These are phyloP conservation scores for Achlya hypogyna DNA, from an alignment of 352 stramenopile genomes.

Conservation along the genomic window DNA sequence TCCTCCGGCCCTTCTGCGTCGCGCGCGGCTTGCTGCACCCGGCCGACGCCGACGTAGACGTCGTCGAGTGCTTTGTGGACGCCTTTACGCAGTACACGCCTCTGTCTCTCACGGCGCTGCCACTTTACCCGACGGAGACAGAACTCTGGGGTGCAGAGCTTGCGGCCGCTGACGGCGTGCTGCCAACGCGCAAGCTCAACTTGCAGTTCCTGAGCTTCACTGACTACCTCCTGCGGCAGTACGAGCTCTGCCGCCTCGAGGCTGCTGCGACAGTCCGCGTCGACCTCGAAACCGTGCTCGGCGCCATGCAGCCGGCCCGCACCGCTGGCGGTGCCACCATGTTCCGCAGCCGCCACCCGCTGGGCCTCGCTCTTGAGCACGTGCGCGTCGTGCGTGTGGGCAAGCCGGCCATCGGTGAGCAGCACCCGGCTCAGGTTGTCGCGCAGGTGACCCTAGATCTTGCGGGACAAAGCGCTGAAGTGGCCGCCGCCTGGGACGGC, in stretches of 20 bases:
- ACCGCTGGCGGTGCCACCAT: conserved; percentile 25
- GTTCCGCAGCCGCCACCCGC: conserved; percentile 27
- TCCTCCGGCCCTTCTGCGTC: conserved; percentile 32
- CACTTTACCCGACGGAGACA: conserved; percentile 78
- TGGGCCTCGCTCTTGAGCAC: conserved; percentile 26
- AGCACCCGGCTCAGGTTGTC: conserved; percentile 66
- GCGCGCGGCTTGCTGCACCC: conserved; percentile 40
- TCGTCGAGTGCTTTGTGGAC: conserved; percentile 50
- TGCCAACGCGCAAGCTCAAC: conserved; percentile 92
- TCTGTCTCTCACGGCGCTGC: conserved; percentile 15
- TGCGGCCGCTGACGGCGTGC: conserved; percentile 33
- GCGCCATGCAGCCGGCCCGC: conserved; percentile 44
- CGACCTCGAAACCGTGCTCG: conserved; percentile 84
- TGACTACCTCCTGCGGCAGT: conserved; percentile 92
- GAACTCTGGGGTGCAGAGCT: conserved; percentile 70
- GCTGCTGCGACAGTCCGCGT: conserved; percentile 73
- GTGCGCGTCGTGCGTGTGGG: conserved; percentile 73
- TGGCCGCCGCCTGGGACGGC: conserved; percentile 74
- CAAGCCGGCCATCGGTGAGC: conserved; percentile 87
- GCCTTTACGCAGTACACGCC: conserved; percentile 38
- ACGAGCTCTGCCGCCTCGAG: conserved; percentile 87
- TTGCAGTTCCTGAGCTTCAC: conserved; percentile 91
- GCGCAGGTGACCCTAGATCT: conserved; percentile 85
- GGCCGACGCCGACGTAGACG: conserved; percentile 30
- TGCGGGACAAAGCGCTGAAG: conserved; percentile 37